A percentile compares a stretch with the other conserved stretches of the same genome.
Conservation (phyloP, 225 moss, liverwort and hornwort genomes). For the Anthoceros angustus region DNA sequence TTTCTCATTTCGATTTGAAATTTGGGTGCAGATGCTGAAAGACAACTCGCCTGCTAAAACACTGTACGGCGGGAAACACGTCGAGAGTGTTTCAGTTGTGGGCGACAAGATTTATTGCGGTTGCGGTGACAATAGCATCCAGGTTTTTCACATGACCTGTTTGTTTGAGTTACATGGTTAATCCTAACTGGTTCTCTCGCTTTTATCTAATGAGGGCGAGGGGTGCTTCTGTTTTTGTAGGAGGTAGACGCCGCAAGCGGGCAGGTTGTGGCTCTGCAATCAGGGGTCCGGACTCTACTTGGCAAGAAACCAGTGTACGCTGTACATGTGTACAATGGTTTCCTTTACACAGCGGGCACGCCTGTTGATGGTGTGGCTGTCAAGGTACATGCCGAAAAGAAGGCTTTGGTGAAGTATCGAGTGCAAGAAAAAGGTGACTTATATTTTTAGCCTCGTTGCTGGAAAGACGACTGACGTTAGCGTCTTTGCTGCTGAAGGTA, state of each 20-base stretch:
- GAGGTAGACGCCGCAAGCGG: constrained; percentile 27
- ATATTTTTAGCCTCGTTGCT: too few species aligned
- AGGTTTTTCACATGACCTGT: constrained; percentile 12
- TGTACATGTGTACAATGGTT: constrained; percentile 14
- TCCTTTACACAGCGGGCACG: constrained; percentile 29
- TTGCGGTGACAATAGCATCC: constrained; percentile 38
- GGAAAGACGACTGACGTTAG: too few species aligned
- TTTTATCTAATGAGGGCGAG: not conserved
- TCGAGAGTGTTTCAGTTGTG: constrained; percentile 26
- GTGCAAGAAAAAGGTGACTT: not conserved
- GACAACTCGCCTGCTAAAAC: constrained; percentile 18
- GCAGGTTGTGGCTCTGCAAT: constrained; percentile 17
- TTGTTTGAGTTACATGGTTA: not conserved
- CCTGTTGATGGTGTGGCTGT: constrained; percentile 27
- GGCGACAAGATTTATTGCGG: constrained; percentile 27
- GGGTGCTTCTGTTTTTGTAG: constrained; percentile 10
- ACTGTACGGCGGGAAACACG: constrained; percentile 28
- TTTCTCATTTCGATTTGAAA: too few species aligned
- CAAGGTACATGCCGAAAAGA: constrained; percentile 20
- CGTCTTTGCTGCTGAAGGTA: constrained; percentile 12
- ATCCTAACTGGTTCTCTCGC: not conserved
- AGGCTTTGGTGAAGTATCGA: not conserved
- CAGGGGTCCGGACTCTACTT: constrained; percentile 17
- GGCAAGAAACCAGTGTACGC: constrained; percentile 37
- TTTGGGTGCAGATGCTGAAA: constrained; percentile 21